Conservation (phyloP, 139 green algal species). For the Parachlorella kessleri region DNA sequence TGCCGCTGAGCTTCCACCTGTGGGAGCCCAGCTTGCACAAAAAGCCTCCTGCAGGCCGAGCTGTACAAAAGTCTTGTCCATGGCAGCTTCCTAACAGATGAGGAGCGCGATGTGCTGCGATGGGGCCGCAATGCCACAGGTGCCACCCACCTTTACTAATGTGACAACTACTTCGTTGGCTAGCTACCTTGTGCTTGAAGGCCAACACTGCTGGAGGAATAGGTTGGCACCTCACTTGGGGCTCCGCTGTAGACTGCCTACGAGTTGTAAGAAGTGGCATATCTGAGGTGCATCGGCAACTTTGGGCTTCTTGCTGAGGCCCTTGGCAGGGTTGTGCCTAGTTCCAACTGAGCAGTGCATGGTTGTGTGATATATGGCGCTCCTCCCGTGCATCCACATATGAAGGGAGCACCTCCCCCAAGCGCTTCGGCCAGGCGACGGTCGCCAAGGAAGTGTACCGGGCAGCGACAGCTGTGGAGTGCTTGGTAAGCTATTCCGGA, state of each 20-base stretch:
- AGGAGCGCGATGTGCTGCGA: slow-evolving; percentile 59
- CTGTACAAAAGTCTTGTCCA: slow-evolving; percentile 36
- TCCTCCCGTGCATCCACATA: neutral
- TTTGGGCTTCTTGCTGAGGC: neutral
- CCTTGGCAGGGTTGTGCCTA: neutral
- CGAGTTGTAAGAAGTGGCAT: neutral
- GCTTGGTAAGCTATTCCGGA: slow-evolving; percentile 39
- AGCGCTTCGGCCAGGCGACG: slow-evolving; percentile 36
- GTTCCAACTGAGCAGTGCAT: neutral
- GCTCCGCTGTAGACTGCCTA: neutral
- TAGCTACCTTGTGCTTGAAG: too few relatives aligned
- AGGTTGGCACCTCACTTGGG: neutral
- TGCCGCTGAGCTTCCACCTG: too few relatives aligned
- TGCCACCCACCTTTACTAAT: too few relatives aligned
- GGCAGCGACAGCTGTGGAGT: slow-evolving; percentile 62
- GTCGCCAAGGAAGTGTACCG: slow-evolving; percentile 44
- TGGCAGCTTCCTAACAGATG: slow-evolving; percentile 40
- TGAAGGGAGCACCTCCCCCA: slow-evolving; percentile 16
- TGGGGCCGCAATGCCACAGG: slow-evolving; percentile 67
- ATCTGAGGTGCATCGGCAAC: neutral
- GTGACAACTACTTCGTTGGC: too few relatives aligned
- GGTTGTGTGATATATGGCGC: neutral
- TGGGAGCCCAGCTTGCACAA: neutral
- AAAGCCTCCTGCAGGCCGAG: slow-evolving; percentile 26
- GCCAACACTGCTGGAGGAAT: too few relatives aligned